A percentile compares a stretch with the other conserved stretches of the same genome.
These are phyloP conservation scores for Talaromyces funiculosus DNA, from an alignment of 2,329 filamentous ascomycete species.

Conservation along the genomic window DNA sequence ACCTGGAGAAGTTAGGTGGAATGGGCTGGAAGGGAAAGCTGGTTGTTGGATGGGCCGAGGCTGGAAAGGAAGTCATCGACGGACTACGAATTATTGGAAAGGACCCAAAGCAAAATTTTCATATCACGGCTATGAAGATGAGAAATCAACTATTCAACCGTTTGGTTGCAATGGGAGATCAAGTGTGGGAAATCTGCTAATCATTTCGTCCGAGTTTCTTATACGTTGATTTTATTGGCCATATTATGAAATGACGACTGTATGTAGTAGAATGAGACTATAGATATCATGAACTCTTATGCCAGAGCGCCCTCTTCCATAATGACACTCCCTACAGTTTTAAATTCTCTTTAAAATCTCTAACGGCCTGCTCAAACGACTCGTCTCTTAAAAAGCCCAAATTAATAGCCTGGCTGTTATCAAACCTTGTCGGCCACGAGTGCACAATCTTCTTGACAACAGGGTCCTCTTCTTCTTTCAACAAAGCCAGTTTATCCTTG, in stretches of 20 bases:
- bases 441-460: constrained; percentile 49
- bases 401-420: constrained; percentile 47
- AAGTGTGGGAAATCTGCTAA: constrained; percentile 78
- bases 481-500: constrained; percentile 45
- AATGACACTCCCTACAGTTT: background rate
- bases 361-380: constrained; percentile 51
- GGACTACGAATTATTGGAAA: constrained; percentile 63
- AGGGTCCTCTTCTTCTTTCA: constrained; percentile 49
- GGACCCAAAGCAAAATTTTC: constrained; percentile 47
- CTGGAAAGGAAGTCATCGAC: constrained; percentile 65
- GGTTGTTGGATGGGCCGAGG: constrained; percentile 71
- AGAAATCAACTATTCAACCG: constrained; percentile 78
- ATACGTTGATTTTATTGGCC: background rate
- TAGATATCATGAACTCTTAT: background rate
- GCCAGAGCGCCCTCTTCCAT: background rate
- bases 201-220: background rate
- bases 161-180: constrained; percentile 66
- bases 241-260: background rate
- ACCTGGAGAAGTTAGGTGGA: constrained; percentile 73
- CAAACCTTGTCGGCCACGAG: constrained; percentile 53
- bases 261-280: background rate
- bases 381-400: constrained; percentile 50
- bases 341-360: constrained; percentile 36
- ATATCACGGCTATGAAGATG: constrained; percentile 65
- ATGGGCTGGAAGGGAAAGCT: constrained; percentile 81